Percentiles rank a stretch among this genome's conserved stretches.
Evolutionary conservation across 805 yeast species (phyloP).

Genomic region (Cyberlindnera mrakii): DNA sequence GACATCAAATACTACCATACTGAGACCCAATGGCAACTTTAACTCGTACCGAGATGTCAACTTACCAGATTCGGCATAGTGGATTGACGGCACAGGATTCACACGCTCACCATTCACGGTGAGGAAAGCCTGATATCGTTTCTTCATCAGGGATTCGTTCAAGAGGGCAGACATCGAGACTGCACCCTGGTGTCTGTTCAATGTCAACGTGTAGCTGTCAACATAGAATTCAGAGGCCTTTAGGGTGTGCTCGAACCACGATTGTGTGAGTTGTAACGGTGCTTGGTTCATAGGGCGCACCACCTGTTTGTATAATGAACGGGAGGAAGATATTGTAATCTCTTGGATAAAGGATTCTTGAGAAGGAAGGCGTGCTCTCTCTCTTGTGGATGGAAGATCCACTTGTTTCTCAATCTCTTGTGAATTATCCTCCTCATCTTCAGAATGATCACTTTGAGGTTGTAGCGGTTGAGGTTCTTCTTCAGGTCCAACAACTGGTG

Average conservation of each 20-base stretch:
- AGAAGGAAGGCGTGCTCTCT: conserved; percentile 4
- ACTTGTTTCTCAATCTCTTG: neutral
- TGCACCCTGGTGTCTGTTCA: conserved; percentile 44
- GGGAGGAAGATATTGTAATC: conserved; percentile 26
- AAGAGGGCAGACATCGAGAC: conserved; percentile 39
- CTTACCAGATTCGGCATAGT: conserved; percentile 28
- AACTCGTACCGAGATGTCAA: conserved; percentile 35
- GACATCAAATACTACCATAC: conserved; percentile 35
- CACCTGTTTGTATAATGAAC: conserved; percentile 23
- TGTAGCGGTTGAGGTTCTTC: conserved; percentile 2
- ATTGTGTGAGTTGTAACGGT: conserved; percentile 20
- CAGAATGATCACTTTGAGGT: no score
- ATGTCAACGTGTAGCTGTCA: conserved; percentile 35
- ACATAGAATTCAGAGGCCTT: conserved; percentile 31
- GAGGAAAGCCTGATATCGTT: conserved; percentile 32
- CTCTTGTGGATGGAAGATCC: conserved; percentile 10
- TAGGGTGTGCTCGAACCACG: conserved; percentile 32
- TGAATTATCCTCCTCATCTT: no score
- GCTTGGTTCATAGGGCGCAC: conserved; percentile 15
- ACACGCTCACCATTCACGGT: conserved; percentile 40
- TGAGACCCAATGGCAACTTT: conserved; percentile 41
- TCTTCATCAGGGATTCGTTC: conserved; percentile 33
- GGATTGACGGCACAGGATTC: conserved; percentile 37
- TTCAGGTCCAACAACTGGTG: conserved; percentile 1
- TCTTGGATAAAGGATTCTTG: conserved; percentile 23